phyloP scores from a whole-genome alignment of 306 rosid species.

The Cyclanthera cordifolia region DNA sequence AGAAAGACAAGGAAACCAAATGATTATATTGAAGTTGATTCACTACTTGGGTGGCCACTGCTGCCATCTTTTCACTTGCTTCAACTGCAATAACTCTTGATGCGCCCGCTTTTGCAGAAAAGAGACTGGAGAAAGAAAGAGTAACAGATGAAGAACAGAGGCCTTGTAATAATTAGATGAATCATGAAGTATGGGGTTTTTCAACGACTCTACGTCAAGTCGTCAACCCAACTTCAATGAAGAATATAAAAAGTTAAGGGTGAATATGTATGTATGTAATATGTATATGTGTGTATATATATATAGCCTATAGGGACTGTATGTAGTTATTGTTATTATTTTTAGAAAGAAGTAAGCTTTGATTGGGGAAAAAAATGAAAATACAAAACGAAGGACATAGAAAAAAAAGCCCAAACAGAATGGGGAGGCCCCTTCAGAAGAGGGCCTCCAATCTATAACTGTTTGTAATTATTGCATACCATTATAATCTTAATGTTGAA shows the following conservation, averaged over 20 bases:
- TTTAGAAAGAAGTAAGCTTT: too few relatives aligned
- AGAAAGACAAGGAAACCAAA: neutral
- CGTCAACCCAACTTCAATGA: neutral
- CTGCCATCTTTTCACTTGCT: slow-evolving; percentile 91
- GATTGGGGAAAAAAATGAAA: too few relatives aligned
- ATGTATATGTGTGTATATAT: neutral
- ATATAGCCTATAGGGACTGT: neutral
- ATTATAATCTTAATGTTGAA: neutral
- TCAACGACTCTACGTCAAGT: neutral
- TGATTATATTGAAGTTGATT: neutral
- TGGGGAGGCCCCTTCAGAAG: too few relatives aligned
- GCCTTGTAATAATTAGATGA: neutral
- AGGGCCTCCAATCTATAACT: too few relatives aligned
- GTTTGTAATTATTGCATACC: neutral
- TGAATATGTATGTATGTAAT: neutral
- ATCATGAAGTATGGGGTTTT: neutral
- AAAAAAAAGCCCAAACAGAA: too few relatives aligned
- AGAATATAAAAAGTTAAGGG: neutral
- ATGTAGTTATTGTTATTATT: too few relatives aligned
- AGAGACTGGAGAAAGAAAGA: slow-evolving; percentile 35
- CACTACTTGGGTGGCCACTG: slow-evolving; percentile 69
- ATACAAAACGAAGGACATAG: too few relatives aligned
- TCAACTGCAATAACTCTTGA: slow-evolving; percentile 83
- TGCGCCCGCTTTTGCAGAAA: slow-evolving; percentile 84
- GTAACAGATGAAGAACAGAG: neutral